Evolutionary conservation across 2,329 filamentous ascomycete species (phyloP).

Genomic region (Keithomyces neogunnii): DNA sequence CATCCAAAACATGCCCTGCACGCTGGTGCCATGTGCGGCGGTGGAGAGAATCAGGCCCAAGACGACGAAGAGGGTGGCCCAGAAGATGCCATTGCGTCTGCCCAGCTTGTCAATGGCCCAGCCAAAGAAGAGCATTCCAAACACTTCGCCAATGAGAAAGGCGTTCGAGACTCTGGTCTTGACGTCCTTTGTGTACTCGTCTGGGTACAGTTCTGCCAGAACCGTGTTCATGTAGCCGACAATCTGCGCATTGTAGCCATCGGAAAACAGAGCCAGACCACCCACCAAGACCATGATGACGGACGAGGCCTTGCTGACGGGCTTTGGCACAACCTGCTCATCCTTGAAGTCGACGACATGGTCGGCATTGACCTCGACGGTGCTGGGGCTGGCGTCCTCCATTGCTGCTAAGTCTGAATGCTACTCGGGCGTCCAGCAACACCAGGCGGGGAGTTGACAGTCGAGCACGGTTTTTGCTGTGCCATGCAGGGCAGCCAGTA

Average conservation of each 20-base stretch:
- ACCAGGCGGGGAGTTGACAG: neutral
- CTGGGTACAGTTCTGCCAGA: conserved; percentile 20
- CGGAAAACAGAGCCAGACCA: conserved; percentile 22
- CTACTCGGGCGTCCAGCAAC: no score
- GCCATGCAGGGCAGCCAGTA: no score
- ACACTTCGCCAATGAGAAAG: conserved; percentile 30
- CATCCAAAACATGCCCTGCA: conserved; percentile 41
- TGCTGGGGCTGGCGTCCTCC: neutral
- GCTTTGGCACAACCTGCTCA: neutral
- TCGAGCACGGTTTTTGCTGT: neutral
- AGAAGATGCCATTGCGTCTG: conserved; percentile 34
- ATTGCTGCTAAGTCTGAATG: neutral
- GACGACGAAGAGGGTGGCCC: conserved; percentile 37
- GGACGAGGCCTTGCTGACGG: neutral
- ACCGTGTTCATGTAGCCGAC: conserved; percentile 25
- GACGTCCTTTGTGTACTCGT: conserved; percentile 22
- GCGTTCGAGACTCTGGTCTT: conserved; percentile 31
- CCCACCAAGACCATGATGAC: conserved; percentile 16
- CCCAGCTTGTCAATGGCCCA: conserved; percentile 36
- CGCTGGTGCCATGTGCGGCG: conserved; percentile 31
- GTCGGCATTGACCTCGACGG: neutral
- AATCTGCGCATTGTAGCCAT: conserved; percentile 26
- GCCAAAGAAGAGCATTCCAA: conserved; percentile 31
- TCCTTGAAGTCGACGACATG: conserved; percentile 1
- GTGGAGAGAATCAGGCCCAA: conserved; percentile 35